Conservation (phyloP, 768 basidiomycete species). For the Lactarius psammicola region DNA sequence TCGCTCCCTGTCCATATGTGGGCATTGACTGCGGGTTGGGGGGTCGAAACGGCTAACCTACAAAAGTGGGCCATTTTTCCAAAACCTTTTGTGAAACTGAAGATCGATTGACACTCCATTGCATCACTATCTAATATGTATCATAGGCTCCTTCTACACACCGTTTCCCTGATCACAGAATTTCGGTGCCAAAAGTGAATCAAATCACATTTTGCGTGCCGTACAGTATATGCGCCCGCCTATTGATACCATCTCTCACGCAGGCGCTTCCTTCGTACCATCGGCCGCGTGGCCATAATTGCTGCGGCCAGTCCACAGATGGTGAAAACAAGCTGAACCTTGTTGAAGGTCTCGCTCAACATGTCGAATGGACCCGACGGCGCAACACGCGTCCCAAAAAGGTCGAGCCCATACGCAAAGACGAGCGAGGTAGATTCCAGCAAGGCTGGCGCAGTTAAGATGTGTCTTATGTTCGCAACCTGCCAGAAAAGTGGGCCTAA, state of each 20-base stretch:
- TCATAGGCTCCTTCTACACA: neutral
- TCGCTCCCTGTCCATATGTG: too few species aligned
- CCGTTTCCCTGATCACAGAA: neutral
- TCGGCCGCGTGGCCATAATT: conserved; percentile 79
- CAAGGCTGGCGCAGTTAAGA: conserved; percentile 77
- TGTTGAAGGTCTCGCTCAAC: conserved; percentile 90
- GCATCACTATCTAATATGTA: neutral
- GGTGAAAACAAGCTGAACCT: conserved; percentile 83
- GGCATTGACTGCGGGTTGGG: neutral
- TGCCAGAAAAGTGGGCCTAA: conserved; percentile 33
- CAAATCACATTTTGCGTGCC: neutral
- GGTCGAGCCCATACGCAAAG: conserved; percentile 82
- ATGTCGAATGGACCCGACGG: conserved; percentile 93
- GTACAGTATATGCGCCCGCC: neutral
- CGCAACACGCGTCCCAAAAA: conserved; percentile 82
- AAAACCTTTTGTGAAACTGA: neutral
- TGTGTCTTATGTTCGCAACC: conserved; percentile 66
- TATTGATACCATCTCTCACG: conserved; percentile 72
- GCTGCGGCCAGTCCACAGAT: conserved; percentile 67
- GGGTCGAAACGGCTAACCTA: neutral
- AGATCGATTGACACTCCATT: neutral
- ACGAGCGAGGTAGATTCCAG: conserved; percentile 92
- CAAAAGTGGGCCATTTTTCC: neutral
- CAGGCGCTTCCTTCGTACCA: conserved; percentile 67
- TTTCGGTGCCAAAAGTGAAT: neutral